Percentiles rank a stretch among this genome's conserved stretches.
phyloP scores from a whole-genome alignment of 768 basidiomycete genomes.

The Termitomyces sp. region DNA sequence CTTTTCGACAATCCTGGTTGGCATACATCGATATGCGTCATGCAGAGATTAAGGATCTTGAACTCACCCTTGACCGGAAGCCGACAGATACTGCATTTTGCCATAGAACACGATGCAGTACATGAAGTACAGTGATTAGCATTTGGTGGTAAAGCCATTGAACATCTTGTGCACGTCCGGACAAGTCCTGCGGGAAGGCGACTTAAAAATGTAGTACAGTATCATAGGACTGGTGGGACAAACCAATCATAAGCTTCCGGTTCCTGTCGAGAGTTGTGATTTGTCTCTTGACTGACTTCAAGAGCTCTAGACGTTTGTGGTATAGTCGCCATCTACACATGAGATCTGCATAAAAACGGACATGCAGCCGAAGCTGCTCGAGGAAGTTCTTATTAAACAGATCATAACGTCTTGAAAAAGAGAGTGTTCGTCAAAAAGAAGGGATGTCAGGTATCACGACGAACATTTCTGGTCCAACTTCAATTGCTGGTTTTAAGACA shows the following conservation, averaged over 20 bases:
- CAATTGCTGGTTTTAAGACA: conserved; percentile 32
- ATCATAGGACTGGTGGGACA: not conserved
- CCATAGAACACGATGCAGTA: conserved; percentile 33
- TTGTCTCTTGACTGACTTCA: conserved; percentile 51
- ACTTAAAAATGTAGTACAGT: not conserved
- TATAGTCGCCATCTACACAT: conserved; percentile 68
- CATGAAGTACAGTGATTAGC: conserved; percentile 37
- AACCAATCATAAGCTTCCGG: conserved; percentile 30
- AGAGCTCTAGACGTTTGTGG: conserved; percentile 65
- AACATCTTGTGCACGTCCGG: conserved; percentile 42
- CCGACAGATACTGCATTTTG: conserved; percentile 67
- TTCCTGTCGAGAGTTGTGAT: conserved; percentile 11
- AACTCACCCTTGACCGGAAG: conserved; percentile 66
- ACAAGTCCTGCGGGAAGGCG: conserved; percentile 32
- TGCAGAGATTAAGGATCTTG: not conserved
- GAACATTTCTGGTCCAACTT: conserved; percentile 11
- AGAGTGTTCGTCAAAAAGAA: conserved; percentile 4
- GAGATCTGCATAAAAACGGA: conserved; percentile 69
- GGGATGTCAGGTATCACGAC: not conserved
- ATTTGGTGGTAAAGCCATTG: conserved; percentile 24
- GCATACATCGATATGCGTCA: not conserved
- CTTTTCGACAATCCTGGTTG: conserved; percentile 56
- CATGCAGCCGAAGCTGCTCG: conserved; percentile 42
- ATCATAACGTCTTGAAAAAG: conserved; percentile 15
- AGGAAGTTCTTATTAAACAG: conserved; percentile 32